These are phyloP conservation scores for Hawksworthiomyces lignivorus DNA, from an alignment of 2,329 filamentous ascomycete genomes.

Conservation along the genomic window DNA sequence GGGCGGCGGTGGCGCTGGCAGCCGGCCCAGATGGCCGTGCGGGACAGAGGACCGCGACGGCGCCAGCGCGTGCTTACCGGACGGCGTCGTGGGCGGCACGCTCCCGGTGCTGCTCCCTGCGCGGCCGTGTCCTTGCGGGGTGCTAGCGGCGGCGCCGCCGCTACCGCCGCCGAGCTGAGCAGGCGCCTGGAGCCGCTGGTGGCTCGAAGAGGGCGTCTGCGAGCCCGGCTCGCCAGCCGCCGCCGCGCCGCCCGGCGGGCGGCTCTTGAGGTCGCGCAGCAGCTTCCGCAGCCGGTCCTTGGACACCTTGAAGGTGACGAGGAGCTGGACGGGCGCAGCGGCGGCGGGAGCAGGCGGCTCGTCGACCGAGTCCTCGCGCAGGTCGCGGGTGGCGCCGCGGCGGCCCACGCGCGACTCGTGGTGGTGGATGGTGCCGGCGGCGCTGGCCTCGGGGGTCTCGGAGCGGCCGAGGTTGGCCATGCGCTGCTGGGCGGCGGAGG, in stretches of 20 bases:
- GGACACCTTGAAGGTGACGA: conserved; percentile 68
- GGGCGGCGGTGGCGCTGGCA: conserved; percentile 60
- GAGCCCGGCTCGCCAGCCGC: conserved; percentile 25
- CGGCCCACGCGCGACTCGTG: conserved; percentile 66
- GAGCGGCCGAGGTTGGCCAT: conserved; percentile 79
- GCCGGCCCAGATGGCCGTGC: conserved; percentile 54
- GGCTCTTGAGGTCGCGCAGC: conserved; percentile 33
- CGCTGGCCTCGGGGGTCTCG: conserved; percentile 71
- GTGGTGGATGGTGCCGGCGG: conserved; percentile 50
- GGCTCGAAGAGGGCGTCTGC: conserved; percentile 30
- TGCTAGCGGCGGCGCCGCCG: too few species aligned
- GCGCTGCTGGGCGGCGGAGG: conserved; percentile 75
- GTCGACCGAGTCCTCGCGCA: conserved; percentile 48
- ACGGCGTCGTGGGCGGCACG: conserved; percentile 41
- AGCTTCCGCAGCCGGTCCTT: conserved; percentile 64
- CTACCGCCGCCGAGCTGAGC: too few species aligned
- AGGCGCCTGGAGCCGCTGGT: conserved; percentile 6
- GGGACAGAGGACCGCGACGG: conserved; percentile 17
- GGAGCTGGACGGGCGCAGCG: conserved; percentile 45
- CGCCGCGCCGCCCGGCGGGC: conserved; percentile 1
- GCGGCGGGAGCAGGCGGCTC: conserved; percentile 57
- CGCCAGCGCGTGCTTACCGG: conserved; percentile 17
- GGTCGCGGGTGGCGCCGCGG: conserved; percentile 46
- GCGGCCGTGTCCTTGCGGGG: conserved; percentile 38
- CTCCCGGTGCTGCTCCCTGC: conserved; percentile 46